Base-by-base conservation (phyloP, 495 filamentous ascomycete genomes). In the Hypoxylon rickii region DNA sequence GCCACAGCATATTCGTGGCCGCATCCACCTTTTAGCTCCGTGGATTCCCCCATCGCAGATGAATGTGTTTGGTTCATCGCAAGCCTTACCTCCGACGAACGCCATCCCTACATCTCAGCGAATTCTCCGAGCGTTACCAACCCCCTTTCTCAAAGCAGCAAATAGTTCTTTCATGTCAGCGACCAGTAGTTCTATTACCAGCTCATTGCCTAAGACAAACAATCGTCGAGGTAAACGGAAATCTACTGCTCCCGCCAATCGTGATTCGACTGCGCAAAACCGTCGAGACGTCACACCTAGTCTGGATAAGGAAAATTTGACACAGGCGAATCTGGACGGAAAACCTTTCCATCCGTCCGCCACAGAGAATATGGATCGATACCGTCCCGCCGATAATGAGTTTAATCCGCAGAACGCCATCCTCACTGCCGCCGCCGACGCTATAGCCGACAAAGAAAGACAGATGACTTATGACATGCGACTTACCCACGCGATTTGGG, bases 11-110 rank as follows among this genome's bases (percentile, higher is more conserved):
- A 94, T 99, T 56, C 86, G 93, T 12, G 93, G 95, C 19, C 88
- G 90, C 24, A 93, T 99, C 18, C 94, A 99, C 71, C 84, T 99
- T 7, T 79, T 99, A 10, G 93, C 94, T 1, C 94, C 94, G 0
- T 99, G 94, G 95, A 97, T 99, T 33, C 94, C 94, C 1, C 94
- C 94, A 0, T 96, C 90, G n/a, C 94, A 99, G 64, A 88, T 97
- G 77, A 92, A 86, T 29, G 87, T 83, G 24, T 85, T 95, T 41
- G 76, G 91, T 21, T 79, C 87, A n/a, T 83, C 87, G 13, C 83
- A 89, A 55, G 84, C 87, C 8, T 74, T 87, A 7, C 84, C 88
- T 0, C 91, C 90, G 0, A 85, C 82, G 1, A 92, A 87, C 60
- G 87, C 90, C 7, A 86, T 99, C 37, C 95, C 94, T 7, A 93